Base-by-base conservation (phyloP, 75 land plant genomes). In the Selaginella moellendorffii region DNA sequence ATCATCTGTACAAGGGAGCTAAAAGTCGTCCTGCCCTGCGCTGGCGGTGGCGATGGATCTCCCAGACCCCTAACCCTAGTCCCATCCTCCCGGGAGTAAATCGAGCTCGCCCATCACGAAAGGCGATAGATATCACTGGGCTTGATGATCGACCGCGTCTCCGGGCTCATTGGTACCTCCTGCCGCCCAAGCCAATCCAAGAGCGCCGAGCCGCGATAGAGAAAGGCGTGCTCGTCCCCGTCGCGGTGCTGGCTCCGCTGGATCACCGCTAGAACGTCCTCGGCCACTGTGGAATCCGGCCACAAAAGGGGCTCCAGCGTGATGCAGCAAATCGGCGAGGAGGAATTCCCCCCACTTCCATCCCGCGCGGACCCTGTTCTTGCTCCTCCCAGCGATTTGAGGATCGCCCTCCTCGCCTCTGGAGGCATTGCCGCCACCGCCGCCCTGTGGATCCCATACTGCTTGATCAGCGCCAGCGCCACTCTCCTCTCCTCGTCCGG, bases 231-330 rank as follows among this genome's bases (percentile, higher is more conserved):
- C 9, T 56, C 24, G 17, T 56, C n/a, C 19, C 59, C 59, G 9
- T 8, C n/a, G 8, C 24, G 19, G 24, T 56, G 59, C 10, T 10
- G 14, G n/a, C 59, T 24, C 24, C n/a, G 8, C 21, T 8, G 17
- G 10, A 36, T 14, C 21, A 56, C 59, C n/a, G 59, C 59, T 8
- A 56, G 17, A 19, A 56, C 59, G 24, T 56, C 59, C 24, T 9
- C 24, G 8, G 59, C 8, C 59, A 56, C n/a, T 19, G 19, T 9
- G 24, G 8, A 25, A 56, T 63, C 71, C 46, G 27, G 63, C 52
- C 65, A 62, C 42, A 69, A 27, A 28, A 69, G 71, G 14, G 71
- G 71, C 53, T 69, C 71, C 26, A 69, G 46, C 30, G 71, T 69
- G 1, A 69, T 69, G 54, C 71, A 69, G 42, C 71, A 69, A 18